phyloP scores from a whole-genome alignment of 176 grass and related monocot genomes.

The Musa troglodytarum region DNA sequence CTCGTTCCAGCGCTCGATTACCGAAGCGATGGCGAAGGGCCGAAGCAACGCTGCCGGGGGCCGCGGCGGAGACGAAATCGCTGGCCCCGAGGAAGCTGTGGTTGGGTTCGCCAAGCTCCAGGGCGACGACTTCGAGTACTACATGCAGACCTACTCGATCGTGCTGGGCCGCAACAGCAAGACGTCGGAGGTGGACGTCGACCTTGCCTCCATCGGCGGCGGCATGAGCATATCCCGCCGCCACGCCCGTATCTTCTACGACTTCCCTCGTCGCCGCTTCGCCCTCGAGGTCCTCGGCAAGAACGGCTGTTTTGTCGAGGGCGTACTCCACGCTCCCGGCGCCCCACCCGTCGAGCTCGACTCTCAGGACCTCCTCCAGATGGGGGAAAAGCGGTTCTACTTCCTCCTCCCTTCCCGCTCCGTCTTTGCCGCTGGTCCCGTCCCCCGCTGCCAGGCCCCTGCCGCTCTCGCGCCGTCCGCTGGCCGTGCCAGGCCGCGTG shows the following conservation, averaged over 20 bases:
- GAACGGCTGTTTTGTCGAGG: constrained; percentile 79
- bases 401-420: constrained; percentile 72
- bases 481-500: background rate
- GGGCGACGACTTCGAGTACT: constrained; percentile 92
- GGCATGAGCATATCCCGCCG: constrained; percentile 89
- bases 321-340: constrained; percentile 66
- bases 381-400: constrained; percentile 89
- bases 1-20: no score
- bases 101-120: constrained; percentile 91
- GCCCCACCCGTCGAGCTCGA: constrained; percentile 72
- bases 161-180: constrained; percentile 86
- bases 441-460: background rate
- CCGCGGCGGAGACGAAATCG: background rate
- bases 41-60: background rate
- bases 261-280: constrained; percentile 80
- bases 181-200: constrained; percentile 78
- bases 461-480: background rate
- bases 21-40: constrained; percentile 5
- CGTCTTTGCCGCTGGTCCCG: constrained; percentile 26
- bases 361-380: constrained; percentile 83
- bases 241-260: constrained; percentile 86
- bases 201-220: constrained; percentile 67
- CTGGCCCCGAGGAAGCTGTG: constrained; percentile 2
- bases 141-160: constrained; percentile 97
- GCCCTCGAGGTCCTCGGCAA: constrained; percentile 87